Conservation (phyloP, 2,329 filamentous ascomycete genomes). For the Metarhizium brunneum region DNA sequence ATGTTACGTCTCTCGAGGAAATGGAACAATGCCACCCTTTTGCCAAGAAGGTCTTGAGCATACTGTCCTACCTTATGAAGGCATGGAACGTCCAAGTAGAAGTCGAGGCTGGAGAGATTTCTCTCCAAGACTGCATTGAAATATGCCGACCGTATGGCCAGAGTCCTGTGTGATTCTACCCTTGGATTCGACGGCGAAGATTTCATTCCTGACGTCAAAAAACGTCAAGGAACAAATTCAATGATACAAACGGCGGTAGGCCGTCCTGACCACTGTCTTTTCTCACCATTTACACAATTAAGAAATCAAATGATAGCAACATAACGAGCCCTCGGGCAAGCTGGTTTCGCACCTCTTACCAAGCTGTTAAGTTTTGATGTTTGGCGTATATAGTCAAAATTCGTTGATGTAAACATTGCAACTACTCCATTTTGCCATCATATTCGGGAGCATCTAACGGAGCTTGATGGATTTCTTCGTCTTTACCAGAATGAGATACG, state of each 20-base stretch:
- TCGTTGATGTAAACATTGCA: too few relatives aligned
- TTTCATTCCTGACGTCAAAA: background rate
- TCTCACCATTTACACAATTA: background rate
- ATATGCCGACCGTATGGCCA: background rate
- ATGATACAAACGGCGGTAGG: background rate
- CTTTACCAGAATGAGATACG: too few relatives aligned
- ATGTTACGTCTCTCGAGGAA: conserved; percentile 46
- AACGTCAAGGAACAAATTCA: background rate
- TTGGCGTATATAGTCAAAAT: too few relatives aligned
- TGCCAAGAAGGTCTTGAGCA: conserved; percentile 48
- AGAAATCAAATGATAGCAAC: background rate
- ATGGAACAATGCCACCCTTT: conserved; percentile 53
- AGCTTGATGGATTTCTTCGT: too few relatives aligned
- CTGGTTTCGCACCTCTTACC: background rate
- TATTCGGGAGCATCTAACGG: too few relatives aligned
- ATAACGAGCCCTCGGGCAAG: background rate
- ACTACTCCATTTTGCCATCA: too few relatives aligned
- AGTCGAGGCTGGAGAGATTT: conserved; percentile 22
- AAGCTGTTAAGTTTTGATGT: too few relatives aligned
- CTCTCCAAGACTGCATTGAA: conserved; percentile 21
- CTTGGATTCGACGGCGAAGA: background rate
- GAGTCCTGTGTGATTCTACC: background rate
- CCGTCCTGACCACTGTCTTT: background rate
- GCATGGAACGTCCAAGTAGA: conserved; percentile 48
- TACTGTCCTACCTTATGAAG: conserved; percentile 43